A percentile compares a stretch with the other conserved stretches of the same genome.
Conservation (phyloP, 2,329 filamentous ascomycete genomes). For the Ceratocystis lukuohia region DNA sequence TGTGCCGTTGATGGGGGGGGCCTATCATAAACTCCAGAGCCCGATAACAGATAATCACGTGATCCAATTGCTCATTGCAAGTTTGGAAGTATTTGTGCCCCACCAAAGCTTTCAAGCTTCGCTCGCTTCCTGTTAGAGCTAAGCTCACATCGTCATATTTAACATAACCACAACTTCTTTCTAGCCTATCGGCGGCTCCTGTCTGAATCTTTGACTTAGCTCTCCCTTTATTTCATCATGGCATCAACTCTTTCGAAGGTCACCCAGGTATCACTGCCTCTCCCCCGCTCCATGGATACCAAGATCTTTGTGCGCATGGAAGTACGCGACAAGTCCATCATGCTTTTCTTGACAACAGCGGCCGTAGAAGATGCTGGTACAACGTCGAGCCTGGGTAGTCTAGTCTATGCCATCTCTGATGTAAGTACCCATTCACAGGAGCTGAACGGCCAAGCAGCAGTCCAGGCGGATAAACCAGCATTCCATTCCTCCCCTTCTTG, state of each 20-base stretch:
- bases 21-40: background rate
- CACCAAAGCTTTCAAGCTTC: background rate
- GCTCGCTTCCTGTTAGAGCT: background rate
- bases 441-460: background rate
- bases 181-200: background rate
- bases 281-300: conserved; percentile 47
- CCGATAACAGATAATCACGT: background rate
- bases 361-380: conserved; percentile 38
- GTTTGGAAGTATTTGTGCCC: background rate
- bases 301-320: conserved; percentile 48
- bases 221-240: background rate
- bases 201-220: background rate
- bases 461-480: background rate
- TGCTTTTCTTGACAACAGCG: conserved; percentile 49
- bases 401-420: conserved; percentile 87
- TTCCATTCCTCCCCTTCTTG: too few relatives aligned
- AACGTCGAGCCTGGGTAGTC: conserved; percentile 59
- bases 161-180: background rate
- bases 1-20: background rate
- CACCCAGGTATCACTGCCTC: conserved; percentile 41
- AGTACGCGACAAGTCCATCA: conserved; percentile 42
- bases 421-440: conserved; percentile 36
- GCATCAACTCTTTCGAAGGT: background rate
- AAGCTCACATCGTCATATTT: background rate
- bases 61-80: background rate